Percentiles rank a stretch among this genome's conserved stretches.
Evolutionary conservation across 805 yeast species (phyloP).

Genomic region (Kodamaea hsintzibuensis): DNA sequence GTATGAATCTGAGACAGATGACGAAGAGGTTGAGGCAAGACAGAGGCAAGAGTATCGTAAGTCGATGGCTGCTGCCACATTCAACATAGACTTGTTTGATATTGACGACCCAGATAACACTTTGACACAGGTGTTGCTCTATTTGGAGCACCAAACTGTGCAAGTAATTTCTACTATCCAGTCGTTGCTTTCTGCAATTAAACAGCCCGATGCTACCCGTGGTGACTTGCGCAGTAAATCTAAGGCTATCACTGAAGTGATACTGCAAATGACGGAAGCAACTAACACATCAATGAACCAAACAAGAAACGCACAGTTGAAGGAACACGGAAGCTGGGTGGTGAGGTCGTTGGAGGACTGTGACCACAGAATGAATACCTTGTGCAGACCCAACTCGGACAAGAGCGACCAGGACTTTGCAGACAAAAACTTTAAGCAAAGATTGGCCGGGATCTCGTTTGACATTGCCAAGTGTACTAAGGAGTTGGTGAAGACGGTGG

Average conservation of each 20-base stretch:
- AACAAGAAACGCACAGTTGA: conserved; percentile 78
- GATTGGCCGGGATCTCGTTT: conserved; percentile 93
- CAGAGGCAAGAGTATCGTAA: conserved; percentile 47
- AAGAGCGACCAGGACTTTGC: conserved; percentile 64
- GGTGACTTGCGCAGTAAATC: conserved; percentile 75
- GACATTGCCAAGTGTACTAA: conserved; percentile 96
- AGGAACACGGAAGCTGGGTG: conserved; percentile 91
- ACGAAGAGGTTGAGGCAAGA: conserved; percentile 35
- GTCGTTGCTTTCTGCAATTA: conserved; percentile 71
- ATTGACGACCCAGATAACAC: conserved; percentile 88
- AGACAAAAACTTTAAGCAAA: conserved; percentile 85
- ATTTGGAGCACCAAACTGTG: conserved; percentile 91
- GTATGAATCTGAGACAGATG: conserved; percentile 18
- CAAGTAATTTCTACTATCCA: conserved; percentile 90
- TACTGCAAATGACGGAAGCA: conserved; percentile 85
- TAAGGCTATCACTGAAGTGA: conserved; percentile 72
- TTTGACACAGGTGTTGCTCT: conserved; percentile 75
- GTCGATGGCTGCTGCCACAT: conserved; percentile 54
- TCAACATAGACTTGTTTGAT: conserved; percentile 74
- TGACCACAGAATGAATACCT: conserved; percentile 72
- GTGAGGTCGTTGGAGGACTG: conserved; percentile 86
- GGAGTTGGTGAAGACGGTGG: conserved; percentile 93
- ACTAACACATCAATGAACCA: conserved; percentile 86
- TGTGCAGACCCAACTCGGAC: conserved; percentile 51
- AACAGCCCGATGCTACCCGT: conserved; percentile 72